Base-by-base conservation (phyloP, 163 green algal species). In the Coccomyxa subellipsoidea region DNA sequence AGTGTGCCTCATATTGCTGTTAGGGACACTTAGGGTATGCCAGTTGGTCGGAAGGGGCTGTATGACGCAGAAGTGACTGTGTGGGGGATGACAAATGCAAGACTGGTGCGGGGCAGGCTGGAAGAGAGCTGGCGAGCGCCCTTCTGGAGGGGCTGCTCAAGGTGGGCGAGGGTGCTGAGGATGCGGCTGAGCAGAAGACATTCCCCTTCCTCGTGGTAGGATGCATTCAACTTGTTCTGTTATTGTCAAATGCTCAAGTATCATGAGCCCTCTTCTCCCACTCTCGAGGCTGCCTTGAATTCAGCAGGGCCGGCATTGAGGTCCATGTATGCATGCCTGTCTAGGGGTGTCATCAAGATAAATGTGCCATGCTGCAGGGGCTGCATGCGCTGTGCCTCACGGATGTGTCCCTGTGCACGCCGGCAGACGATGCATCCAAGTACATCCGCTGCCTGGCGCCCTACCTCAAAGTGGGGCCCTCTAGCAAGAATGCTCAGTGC, bases 361-460 rank as follows among this genome's bases (percentile, higher is more conserved):
- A 27, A 18, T 8, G 47, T 59, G 47, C 4, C 15, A 18, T 59
- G 47, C n/a, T 73, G 81, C 91, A 95, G 85, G 88, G 90, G 23
- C 86, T 97, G 81, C 92, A 96, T 86, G 93, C 90, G 5, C 82
- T 96, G 38, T 89, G 80, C 27, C 53, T 86, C 7, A 89, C 92
- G 0, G 90, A 95, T 54, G 78, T 88, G 9, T 47, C 77, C 31
- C 85, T 95, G 76, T 92, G 90, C 73, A 85, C 90, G 38, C 89
- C 88, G 6, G 15, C 81, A 18, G 77, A 78, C 1, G 90, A 96
- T 85, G 87, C 90, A 5, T 79, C 83, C 71, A 83, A 83, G 40
- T 92, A 94, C 80, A 83, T 95, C 27, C 85, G 90, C 36, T 78
- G 81, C 72, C 86, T 97, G 82, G 84, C 91, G 8, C 93, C 93